These are phyloP conservation scores for Albophoma yamanashiensis DNA, from an alignment of 2,329 filamentous ascomycete species.

Conservation along the genomic window DNA sequence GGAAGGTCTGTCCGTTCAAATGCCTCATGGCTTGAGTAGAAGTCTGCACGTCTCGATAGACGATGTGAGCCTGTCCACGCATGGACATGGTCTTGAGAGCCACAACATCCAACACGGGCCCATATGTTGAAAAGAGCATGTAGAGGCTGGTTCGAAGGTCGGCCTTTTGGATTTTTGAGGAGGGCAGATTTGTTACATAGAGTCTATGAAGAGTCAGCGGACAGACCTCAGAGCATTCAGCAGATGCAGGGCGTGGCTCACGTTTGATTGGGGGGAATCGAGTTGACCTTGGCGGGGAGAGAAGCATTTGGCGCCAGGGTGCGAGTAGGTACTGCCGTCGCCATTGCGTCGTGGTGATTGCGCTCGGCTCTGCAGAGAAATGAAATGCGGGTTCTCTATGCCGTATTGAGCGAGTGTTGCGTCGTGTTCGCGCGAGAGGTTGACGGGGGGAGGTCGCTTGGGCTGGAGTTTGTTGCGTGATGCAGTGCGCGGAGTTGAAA, in stretches of 20 bases:
- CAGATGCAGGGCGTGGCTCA: conserved; percentile 29
- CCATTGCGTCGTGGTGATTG: conserved; percentile 15
- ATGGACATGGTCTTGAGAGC: conserved; percentile 83
- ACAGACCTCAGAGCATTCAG: background rate
- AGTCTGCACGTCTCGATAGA: conserved; percentile 82
- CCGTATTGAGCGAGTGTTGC: background rate
- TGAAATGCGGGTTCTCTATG: background rate
- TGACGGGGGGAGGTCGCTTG: background rate
- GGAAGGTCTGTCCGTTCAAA: conserved; percentile 75
- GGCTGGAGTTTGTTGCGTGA: background rate
- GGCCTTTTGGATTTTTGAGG: conserved; percentile 79
- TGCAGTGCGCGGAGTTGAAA: background rate
- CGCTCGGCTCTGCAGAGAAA: background rate
- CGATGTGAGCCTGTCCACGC: conserved; percentile 90
- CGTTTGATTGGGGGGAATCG: conserved; percentile 64
- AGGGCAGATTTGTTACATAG: conserved; percentile 77
- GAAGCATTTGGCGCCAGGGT: conserved; percentile 29
- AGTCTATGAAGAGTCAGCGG: conserved; percentile 42
- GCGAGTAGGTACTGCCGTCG: conserved; percentile 26
- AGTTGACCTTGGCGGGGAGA: conserved; percentile 38
- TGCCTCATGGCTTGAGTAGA: conserved; percentile 89
- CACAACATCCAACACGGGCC: conserved; percentile 83
- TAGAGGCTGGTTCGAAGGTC: conserved; percentile 84
- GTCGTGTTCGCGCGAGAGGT: background rate
- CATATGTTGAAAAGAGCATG: conserved; percentile 88